Evolutionary conservation across 2,329 filamentous ascomycete genomes (phyloP).

Genomic region (Talaromyces sp.): DNA sequence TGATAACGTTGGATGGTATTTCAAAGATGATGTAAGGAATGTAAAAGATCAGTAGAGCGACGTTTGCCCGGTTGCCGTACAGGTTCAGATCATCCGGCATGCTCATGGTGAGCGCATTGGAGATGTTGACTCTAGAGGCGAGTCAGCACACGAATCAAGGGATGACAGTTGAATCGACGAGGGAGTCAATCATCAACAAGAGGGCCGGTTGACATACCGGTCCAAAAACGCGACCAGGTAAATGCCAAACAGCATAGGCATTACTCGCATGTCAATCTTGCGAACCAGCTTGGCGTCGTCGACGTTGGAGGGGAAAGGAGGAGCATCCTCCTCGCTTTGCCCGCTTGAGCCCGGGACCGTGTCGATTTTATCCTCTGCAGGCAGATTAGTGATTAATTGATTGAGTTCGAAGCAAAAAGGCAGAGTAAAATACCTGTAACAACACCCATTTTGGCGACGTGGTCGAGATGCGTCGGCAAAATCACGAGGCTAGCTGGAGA

Average conservation of each 20-base stretch:
- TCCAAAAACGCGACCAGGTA: conserved; percentile 18
- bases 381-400: neutral
- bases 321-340: conserved; percentile 4
- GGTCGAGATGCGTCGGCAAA: neutral
- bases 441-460: neutral
- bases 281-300: conserved; percentile 16
- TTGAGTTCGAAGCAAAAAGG: neutral
- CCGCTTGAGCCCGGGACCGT: neutral
- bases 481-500: neutral
- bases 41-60: conserved; percentile 52
- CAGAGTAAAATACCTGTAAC: neutral
- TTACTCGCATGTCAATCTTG: conserved; percentile 17
- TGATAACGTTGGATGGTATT: conserved; percentile 49
- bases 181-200: neutral
- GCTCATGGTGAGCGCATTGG: conserved; percentile 50
- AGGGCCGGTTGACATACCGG: conserved; percentile 9
- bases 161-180: neutral
- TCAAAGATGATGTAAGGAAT: conserved; percentile 52
- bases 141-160: conserved; percentile 6
- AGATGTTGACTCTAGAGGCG: conserved; percentile 43
- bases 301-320: conserved; percentile 1
- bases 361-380: neutral
- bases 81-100: conserved; percentile 45
- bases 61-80: conserved; percentile 43
- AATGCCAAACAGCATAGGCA: conserved; percentile 18